Conservation (phyloP, 2,329 filamentous ascomycete genomes). For the Aspergillus japonicus region DNA sequence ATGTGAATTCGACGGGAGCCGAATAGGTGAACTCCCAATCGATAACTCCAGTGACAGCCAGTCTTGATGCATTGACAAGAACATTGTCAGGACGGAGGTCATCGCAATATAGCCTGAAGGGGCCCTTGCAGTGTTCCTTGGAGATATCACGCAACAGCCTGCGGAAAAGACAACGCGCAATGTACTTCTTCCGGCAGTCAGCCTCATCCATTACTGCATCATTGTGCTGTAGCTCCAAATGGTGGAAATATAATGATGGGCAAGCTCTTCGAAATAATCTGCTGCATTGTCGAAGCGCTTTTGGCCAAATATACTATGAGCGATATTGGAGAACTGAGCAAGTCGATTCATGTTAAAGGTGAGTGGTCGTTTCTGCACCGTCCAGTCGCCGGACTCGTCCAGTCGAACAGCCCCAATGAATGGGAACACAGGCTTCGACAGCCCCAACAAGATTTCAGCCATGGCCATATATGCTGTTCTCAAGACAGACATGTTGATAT, state of each 20-base stretch:
- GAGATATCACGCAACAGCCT: slow-evolving; percentile 22
- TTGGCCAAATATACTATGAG: slow-evolving; percentile 15
- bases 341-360: slow-evolving; percentile 31
- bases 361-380: slow-evolving; percentile 19
- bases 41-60: no score
- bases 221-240: slow-evolving; percentile 28
- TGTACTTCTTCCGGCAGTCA: slow-evolving; percentile 30
- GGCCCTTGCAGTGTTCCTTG: slow-evolving; percentile 19
- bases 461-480: slow-evolving; percentile 25
- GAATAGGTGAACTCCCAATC: no score
- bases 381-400: slow-evolving; percentile 16
- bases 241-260: slow-evolving; percentile 27
- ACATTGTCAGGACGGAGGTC: no score
- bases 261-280: slow-evolving; percentile 30
- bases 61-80: no score
- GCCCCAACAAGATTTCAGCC: slow-evolving; percentile 27
- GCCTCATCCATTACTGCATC: slow-evolving; percentile 23
- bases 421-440: slow-evolving; percentile 26
- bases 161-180: slow-evolving; percentile 24
- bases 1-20: no score
- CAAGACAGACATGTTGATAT: slow-evolving; percentile 19
- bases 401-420: slow-evolving; percentile 25
- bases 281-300: slow-evolving; percentile 22
- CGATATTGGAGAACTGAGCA: slow-evolving; percentile 25
- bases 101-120: no score